Evolutionary conservation across 139 green algal genomes (phyloP), one percentile per base, ranked within the genome.

Genomic region (Zygnema cylindricum): DNA sequence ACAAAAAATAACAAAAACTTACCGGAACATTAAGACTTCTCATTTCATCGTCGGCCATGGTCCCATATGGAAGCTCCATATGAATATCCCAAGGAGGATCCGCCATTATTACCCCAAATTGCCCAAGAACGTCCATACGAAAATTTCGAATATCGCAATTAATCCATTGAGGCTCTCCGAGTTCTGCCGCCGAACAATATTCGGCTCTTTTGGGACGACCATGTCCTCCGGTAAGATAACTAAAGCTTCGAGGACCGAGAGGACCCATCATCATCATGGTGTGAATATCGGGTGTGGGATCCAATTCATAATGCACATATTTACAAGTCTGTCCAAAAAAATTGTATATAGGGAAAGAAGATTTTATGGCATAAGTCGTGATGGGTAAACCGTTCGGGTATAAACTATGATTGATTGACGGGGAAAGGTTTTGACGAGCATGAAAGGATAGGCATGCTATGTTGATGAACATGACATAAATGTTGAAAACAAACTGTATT

Each of bases 81-180:
- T 96, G 94, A 69, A 97, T 97, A 89, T 97, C 93, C 95, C 95
- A 98, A 0, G 94, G 95, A 0, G 95, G 95, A 85, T 98, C 95
- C 11, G 95, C 93, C 95, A 98, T 98, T 92, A 98, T 96, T 21
- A 98, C 94, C 0, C 95, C 95, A 91, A 97, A 98, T 82, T 92
- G 85, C 30, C 85, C 85, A 82, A 96, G 89, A 36, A 96, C 90
- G 1, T 57, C 92, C 91, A 96, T 94, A 91, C 96, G 94, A 82
- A 98, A 95, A n/a, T 41, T 93, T 82, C 95, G 93, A 1, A 98
- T 92, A 85, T 98, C 95, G 85, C 94, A 96, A 33, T 94, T 95
- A 39, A 98, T 93, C 95, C 95, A 98, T 88, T 98, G 95, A 0
- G 95, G 91, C 81, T 96, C 82, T n/a, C 88, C 88, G 23, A 92